These are phyloP conservation scores for Myxozyma monticola DNA, from an alignment of 805 yeast species.

Conservation along the genomic window DNA sequence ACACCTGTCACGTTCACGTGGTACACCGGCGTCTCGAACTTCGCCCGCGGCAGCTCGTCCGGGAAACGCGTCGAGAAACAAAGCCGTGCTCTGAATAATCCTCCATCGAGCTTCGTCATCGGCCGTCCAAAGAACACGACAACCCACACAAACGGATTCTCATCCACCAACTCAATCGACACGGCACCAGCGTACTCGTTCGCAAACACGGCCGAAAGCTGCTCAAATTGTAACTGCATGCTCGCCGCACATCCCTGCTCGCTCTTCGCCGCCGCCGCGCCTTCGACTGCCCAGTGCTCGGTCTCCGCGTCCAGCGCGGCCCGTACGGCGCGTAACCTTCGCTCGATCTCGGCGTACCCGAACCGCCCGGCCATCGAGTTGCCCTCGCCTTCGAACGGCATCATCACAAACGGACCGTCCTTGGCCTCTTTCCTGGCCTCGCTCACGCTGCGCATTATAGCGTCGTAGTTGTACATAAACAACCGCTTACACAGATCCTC, in stretches of 20 bases:
- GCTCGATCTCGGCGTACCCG: constrained; percentile 7
- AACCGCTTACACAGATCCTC: constrained; percentile 15
- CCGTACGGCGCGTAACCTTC: constrained; percentile 7
- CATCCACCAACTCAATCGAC: constrained; percentile 14
- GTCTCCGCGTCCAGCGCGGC: constrained; percentile 13
- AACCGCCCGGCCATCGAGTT: constrained; percentile 15
- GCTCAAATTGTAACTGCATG: neutral
- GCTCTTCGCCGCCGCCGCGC: neutral
- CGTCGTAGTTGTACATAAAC: constrained; percentile 10
- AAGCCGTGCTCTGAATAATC: constrained; percentile 8
- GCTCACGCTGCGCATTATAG: constrained; percentile 5
- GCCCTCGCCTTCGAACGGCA: constrained; percentile 14
- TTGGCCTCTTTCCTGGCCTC: neutral
- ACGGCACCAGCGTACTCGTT: constrained; percentile 14
- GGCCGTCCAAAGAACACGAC: constrained; percentile 17
- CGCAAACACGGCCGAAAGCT: neutral
- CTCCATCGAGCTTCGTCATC: constrained; percentile 18
- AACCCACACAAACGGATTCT: constrained; percentile 18
- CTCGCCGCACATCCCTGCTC: constrained; percentile 8
- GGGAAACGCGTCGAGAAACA: constrained; percentile 14
- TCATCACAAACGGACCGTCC: constrained; percentile 1
- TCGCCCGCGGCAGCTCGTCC: constrained; percentile 16
- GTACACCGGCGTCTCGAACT: constrained; percentile 20
- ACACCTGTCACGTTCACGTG: constrained; percentile 16
- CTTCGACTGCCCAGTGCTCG: constrained; percentile 14